Conservation (phyloP, 345 rosid species). For the Euphorbia pulcherrima region DNA sequence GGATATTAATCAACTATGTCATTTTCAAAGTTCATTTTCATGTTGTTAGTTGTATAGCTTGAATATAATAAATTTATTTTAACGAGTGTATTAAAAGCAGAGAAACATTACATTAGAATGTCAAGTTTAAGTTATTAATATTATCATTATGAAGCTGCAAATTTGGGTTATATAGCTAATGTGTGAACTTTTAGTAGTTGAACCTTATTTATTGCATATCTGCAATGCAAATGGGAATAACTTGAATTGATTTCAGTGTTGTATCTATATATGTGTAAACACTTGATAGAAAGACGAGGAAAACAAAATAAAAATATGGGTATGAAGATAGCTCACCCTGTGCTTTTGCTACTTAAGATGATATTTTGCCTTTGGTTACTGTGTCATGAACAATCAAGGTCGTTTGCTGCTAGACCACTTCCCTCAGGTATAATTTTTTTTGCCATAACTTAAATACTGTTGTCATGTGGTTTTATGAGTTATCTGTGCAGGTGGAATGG, state of each 20-base stretch:
- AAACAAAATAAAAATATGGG: neutral
- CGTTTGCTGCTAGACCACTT: slow-evolving; percentile 20
- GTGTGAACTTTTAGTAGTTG: neutral
- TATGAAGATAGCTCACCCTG: neutral
- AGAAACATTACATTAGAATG: too few species aligned
- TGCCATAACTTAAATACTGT: too few species aligned
- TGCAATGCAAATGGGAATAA: neutral
- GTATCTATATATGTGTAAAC: too few species aligned
- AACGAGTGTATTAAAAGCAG: too few species aligned
- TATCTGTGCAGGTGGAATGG: slow-evolving; percentile 16
- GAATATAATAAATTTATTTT: too few species aligned
- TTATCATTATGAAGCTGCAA: neutral
- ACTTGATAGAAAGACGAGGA: neutral
- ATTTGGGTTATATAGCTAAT: neutral
- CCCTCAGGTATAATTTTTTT: slow-evolving; percentile 9
- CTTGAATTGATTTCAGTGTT: slow-evolving; percentile 3
- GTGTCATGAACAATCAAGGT: too few species aligned
- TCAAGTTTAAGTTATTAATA: too few species aligned
- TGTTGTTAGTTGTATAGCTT: too few species aligned
- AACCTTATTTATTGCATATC: too few species aligned
- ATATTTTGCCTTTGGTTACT: slow-evolving; percentile 22
- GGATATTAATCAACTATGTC: neutral
- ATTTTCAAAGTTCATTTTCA: neutral
- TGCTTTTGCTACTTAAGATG: slow-evolving; percentile 9
- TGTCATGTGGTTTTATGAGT: neutral